Evolutionary conservation across 345 rosid genomes (phyloP).

Genomic region (Sisymbrium altissimum): DNA sequence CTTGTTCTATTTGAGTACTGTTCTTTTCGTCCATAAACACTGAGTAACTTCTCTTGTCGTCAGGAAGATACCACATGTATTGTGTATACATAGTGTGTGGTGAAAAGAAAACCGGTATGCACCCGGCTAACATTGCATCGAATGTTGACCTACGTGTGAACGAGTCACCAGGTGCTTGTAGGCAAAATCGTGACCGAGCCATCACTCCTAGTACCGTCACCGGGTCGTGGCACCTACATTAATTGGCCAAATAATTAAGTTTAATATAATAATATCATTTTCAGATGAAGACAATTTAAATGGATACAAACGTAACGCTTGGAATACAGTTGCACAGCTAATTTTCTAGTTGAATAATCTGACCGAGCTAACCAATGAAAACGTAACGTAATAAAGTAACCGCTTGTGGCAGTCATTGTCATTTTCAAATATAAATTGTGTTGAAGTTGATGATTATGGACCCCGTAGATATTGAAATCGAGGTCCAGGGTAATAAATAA

Average conservation of each 20-base stretch:
- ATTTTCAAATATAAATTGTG: neutral
- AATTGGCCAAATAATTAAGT: neutral
- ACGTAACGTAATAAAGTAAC: constrained; percentile 2
- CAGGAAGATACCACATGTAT: constrained; percentile 52
- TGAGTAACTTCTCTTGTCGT: constrained; percentile 36
- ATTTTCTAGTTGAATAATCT: neutral
- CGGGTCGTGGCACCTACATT: constrained; percentile 25
- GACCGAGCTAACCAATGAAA: neutral
- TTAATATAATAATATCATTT: neutral
- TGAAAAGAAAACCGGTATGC: constrained; percentile 59
- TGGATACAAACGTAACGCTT: neutral
- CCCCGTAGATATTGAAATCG: neutral
- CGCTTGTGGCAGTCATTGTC: constrained; percentile 13
- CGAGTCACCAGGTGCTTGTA: constrained; percentile 58
- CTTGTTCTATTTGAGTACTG: constrained; percentile 4
- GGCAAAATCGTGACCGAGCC: constrained; percentile 32
- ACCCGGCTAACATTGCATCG: constrained; percentile 52
- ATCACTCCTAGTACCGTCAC: constrained; percentile 22
- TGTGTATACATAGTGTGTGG: constrained; percentile 46
- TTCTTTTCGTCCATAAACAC: constrained; percentile 34
- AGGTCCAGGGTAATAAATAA: neutral
- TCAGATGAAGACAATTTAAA: too few relatives aligned
- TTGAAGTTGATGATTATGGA: constrained; percentile 9
- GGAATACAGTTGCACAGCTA: neutral
- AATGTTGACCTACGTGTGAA: constrained; percentile 50